Evolutionary conservation across 495 filamentous ascomycete genomes (phyloP).

Genomic region (Amorphotheca resinae): DNA sequence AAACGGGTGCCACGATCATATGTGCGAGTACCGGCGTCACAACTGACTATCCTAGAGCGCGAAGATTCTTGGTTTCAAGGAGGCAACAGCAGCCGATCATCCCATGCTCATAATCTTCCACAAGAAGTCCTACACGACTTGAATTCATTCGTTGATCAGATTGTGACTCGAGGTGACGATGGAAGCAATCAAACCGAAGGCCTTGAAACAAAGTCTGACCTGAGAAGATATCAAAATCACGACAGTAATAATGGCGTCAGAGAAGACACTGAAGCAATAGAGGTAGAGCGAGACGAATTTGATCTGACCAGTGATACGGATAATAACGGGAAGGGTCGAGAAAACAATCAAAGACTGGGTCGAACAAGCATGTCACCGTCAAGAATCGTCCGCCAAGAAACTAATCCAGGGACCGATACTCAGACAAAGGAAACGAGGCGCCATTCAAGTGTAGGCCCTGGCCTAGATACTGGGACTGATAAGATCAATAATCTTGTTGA

Average conservation of each 20-base stretch:
- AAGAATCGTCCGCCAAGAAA: no score
- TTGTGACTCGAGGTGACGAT: no score
- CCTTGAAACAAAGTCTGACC: background rate
- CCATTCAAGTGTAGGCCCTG: background rate
- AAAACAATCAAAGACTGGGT: no score
- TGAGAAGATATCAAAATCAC: no score
- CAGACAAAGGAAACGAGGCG: no score
- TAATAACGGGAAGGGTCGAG: no score
- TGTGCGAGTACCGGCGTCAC: constrained; percentile 44
- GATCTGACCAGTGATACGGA: no score
- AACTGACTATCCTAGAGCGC: constrained; percentile 43
- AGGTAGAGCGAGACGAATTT: background rate
- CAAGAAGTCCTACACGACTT: constrained; percentile 25
- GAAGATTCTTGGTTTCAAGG: constrained; percentile 29
- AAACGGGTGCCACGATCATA: constrained; percentile 31
- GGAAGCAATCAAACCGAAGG: background rate
- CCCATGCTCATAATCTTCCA: constrained; percentile 27
- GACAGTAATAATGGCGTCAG: no score
- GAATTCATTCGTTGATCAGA: constrained; percentile 17
- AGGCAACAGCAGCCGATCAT: constrained; percentile 3
- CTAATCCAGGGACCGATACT: no score
- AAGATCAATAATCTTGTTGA: background rate
- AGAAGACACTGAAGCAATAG: background rate
- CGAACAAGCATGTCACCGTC: no score
- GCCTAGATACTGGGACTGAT: background rate